These are phyloP conservation scores for Crotalaria pallida DNA, from an alignment of 306 rosid genomes.

Conservation along the genomic window DNA sequence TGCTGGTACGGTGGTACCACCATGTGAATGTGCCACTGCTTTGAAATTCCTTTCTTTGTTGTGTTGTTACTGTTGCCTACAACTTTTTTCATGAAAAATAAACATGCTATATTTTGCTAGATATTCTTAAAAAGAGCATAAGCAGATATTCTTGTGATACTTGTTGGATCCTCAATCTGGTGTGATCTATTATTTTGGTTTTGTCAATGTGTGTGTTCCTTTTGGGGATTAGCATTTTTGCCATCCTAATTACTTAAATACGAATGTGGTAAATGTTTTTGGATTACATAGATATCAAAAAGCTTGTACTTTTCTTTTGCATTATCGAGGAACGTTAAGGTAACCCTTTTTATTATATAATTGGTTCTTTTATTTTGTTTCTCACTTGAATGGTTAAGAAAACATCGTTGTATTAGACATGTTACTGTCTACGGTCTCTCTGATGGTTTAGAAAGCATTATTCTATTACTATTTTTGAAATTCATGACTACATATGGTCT, in stretches of 20 bases:
- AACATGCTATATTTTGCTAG: background rate
- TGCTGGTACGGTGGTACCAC: background rate
- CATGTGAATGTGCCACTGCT: background rate
- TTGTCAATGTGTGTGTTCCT: background rate
- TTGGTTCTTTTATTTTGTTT: background rate
- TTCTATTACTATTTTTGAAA: background rate
- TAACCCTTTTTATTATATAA: background rate
- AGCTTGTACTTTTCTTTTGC: background rate
- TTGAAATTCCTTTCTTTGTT: background rate
- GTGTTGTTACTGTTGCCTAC: background rate
- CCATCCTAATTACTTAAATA: background rate
- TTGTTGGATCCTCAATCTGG: slow-evolving; percentile 1
- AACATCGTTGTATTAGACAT: background rate
- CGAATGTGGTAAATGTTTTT: background rate
- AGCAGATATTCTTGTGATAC: background rate
- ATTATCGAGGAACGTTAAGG: too few species aligned
- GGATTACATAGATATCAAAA: background rate
- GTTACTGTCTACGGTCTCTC: background rate
- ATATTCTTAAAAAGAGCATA: background rate
- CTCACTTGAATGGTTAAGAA: background rate
- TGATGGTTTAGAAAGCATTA: background rate
- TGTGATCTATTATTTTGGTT: background rate
- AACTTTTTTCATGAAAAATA: background rate
- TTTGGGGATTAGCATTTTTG: background rate
- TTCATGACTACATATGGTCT: background rate